Conservation (phyloP, 768 basidiomycete genomes). For the Xerocomellus amylosporus region DNA sequence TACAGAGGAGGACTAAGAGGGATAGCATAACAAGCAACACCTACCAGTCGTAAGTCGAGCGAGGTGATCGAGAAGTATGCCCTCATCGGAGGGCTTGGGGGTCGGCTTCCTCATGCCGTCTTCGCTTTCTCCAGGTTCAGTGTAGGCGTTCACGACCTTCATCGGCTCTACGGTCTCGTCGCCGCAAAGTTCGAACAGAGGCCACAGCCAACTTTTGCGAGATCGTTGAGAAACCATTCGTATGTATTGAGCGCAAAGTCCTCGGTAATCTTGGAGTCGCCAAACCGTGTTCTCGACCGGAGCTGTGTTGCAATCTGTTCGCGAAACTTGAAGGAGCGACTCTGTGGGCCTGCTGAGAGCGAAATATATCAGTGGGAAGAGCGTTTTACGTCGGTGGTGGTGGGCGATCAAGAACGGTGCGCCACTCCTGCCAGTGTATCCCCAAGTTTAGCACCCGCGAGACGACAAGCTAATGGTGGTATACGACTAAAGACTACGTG, state of each 20-base stretch:
- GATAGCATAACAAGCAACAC: constrained; percentile 21
- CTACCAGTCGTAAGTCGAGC: constrained; percentile 47
- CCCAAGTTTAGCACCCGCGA: too few species aligned
- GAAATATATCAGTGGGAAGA: too few species aligned
- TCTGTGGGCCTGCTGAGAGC: too few species aligned
- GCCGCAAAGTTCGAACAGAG: constrained; percentile 44
- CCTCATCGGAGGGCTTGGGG: constrained; percentile 38
- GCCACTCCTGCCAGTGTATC: too few species aligned
- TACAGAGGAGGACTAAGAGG: constrained; percentile 3
- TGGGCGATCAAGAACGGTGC: too few species aligned
- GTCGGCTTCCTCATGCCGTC: constrained; percentile 21
- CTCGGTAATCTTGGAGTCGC: constrained; percentile 34
- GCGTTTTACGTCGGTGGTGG: too few species aligned
- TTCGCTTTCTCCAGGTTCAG: constrained; percentile 48
- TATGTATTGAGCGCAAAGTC: constrained; percentile 45
- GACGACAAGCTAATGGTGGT: too few species aligned
- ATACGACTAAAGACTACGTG: too few species aligned
- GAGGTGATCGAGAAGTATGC: constrained; percentile 55
- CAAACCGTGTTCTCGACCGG: not conserved
- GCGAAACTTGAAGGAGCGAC: too few species aligned
- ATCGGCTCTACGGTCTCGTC: not conserved
- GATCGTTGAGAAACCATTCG: constrained; percentile 44
- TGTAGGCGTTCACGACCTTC: constrained; percentile 3
- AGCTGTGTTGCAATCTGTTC: constrained; percentile 11
- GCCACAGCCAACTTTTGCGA: constrained; percentile 51